These are phyloP conservation scores for Prinsepia uniflora DNA, from an alignment of 306 rosid species.

Conservation along the genomic window DNA sequence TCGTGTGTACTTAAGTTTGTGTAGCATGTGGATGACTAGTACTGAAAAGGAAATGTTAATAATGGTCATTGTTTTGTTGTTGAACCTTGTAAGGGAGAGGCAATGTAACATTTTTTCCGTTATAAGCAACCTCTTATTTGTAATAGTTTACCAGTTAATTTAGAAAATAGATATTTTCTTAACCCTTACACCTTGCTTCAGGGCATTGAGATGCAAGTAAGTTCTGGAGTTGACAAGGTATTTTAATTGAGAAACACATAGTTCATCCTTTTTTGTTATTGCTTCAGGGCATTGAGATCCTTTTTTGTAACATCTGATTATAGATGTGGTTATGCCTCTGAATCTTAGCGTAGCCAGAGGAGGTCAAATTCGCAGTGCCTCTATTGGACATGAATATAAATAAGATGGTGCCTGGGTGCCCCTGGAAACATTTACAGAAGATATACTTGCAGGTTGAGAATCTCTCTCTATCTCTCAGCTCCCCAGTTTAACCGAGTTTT, in stretches of 20 bases:
- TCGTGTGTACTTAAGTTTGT: neutral
- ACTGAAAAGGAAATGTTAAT: too few relatives aligned
- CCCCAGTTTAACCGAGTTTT: neutral
- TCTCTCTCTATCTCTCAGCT: constrained; percentile 2
- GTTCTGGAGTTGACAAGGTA: constrained; percentile 75
- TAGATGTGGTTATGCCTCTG: constrained; percentile 55
- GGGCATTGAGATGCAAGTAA: constrained; percentile 91
- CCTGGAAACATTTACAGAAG: constrained; percentile 80
- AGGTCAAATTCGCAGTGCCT: constrained; percentile 92
- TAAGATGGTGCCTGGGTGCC: constrained; percentile 76
- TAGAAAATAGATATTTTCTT: constrained; percentile 11
- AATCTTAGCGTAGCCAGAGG: constrained; percentile 84
- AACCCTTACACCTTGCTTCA: constrained; percentile 34
- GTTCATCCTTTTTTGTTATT: constrained; percentile 15
- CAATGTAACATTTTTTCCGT: neutral
- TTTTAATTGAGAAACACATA: constrained; percentile 25
- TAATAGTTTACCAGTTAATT: neutral
- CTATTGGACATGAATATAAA: constrained; percentile 78
- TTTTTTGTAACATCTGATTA: constrained; percentile 46
- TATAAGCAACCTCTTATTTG: neutral
- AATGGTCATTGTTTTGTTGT: neutral
- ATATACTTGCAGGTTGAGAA: constrained; percentile 77
- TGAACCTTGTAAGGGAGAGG: neutral
- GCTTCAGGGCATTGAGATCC: too few relatives aligned
- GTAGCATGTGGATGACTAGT: too few relatives aligned